Conservation (phyloP, 2,329 filamentous ascomycete species). For the Pleomassaria siparia region DNA sequence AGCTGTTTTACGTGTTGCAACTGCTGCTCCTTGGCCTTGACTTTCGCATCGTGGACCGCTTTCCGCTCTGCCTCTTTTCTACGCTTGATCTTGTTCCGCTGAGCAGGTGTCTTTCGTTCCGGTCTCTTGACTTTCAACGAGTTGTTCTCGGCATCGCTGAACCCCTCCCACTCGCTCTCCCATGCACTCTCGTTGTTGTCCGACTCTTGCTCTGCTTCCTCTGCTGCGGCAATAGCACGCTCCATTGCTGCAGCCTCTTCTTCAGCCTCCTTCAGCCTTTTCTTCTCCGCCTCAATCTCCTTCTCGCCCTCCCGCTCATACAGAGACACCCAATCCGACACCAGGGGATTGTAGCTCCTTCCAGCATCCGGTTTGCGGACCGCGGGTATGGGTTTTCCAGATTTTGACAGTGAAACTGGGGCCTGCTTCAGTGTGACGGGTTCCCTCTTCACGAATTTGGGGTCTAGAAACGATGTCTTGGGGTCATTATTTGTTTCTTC, state of each 20-base stretch:
- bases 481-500: slow-evolving; percentile 54
- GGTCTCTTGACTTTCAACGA: slow-evolving; percentile 72
- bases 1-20: slow-evolving; percentile 71
- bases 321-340: slow-evolving; percentile 80
- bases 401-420: slow-evolving; percentile 80
- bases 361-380: slow-evolving; percentile 78
- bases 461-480: slow-evolving; percentile 66
- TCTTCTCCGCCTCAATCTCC: slow-evolving; percentile 76
- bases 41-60: slow-evolving; percentile 72
- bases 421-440: slow-evolving; percentile 75
- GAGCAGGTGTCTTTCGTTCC: slow-evolving; percentile 79
- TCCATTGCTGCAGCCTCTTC: slow-evolving; percentile 69
- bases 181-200: slow-evolving; percentile 90
- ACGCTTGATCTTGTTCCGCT: slow-evolving; percentile 85
- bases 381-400: slow-evolving; percentile 75
- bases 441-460: slow-evolving; percentile 65
- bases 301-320: slow-evolving; percentile 74
- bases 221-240: slow-evolving; percentile 70
- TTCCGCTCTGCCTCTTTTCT: slow-evolving; percentile 83
- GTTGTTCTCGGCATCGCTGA: slow-evolving; percentile 54
- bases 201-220: slow-evolving; percentile 73
- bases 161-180: slow-evolving; percentile 77
- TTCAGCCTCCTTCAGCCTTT: slow-evolving; percentile 67
- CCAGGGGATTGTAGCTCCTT: slow-evolving; percentile 89
- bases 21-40: slow-evolving; percentile 73